Evolutionary conservation across 371 early-diverging fungal species (phyloP).

Genomic region (Coemansia sp.): DNA sequence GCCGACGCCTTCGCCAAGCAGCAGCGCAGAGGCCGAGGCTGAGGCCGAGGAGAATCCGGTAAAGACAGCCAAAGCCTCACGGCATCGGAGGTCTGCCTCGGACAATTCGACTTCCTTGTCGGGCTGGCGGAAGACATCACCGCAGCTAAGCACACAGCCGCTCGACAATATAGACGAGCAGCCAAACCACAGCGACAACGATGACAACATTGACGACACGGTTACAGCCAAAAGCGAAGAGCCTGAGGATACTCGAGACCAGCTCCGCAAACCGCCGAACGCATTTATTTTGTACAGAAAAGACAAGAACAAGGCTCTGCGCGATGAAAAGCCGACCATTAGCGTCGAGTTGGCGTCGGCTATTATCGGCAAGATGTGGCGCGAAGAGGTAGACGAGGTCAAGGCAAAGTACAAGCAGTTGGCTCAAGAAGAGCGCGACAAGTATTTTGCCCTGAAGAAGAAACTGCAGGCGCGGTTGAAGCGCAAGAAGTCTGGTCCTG

Average conservation of each 20-base stretch:
- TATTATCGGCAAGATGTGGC: constrained; percentile 30
- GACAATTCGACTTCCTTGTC: background rate
- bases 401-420: constrained; percentile 19
- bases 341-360: constrained; percentile 32
- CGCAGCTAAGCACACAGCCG: background rate
- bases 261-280: constrained; percentile 40
- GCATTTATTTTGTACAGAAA: constrained; percentile 38
- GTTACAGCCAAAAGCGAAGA: background rate
- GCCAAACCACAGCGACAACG: background rate
- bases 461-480: constrained; percentile 21
- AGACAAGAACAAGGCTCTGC: constrained; percentile 22
- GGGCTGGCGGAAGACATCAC: background rate
- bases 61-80: background rate
- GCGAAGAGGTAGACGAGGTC: constrained; percentile 13
- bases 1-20: background rate
- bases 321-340: constrained; percentile 12
- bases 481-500: constrained; percentile 12
- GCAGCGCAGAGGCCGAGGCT: background rate
- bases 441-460: constrained; percentile 45
- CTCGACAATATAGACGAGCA: background rate
- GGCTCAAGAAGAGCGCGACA: constrained; percentile 20
- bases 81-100: background rate
- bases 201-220: background rate
- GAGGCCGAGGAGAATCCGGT: background rate
- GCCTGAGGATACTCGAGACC: background rate